phyloP scores from a whole-genome alignment of 2,329 filamentous ascomycete species.

The Cercospora zeae-maydis region DNA sequence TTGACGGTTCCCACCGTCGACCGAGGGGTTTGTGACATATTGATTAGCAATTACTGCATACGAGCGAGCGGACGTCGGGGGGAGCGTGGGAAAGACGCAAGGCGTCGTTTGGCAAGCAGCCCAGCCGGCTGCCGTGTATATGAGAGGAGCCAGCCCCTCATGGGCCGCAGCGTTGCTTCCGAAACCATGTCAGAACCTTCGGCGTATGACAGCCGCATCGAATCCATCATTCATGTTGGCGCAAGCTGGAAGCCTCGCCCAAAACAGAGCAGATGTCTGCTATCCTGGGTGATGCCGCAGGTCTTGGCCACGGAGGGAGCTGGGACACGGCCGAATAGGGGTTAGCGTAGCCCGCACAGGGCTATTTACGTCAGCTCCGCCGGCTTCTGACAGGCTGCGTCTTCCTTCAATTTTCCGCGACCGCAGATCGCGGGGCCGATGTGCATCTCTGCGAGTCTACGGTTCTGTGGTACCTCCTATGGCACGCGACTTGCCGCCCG shows the following conservation, averaged over 20 bases:
- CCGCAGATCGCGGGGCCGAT: slow-evolving; percentile 11
- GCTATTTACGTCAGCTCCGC: slow-evolving; percentile 7
- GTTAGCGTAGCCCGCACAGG: slow-evolving; percentile 6
- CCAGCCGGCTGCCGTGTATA: slow-evolving; percentile 22
- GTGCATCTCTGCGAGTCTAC: too few species aligned
- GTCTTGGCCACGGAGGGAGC: neutral
- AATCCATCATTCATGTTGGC: slow-evolving; percentile 11
- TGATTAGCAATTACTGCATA: slow-evolving; percentile 12
- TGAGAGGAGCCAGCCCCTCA: slow-evolving; percentile 12
- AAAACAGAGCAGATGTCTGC: slow-evolving; percentile 3
- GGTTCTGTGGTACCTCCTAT: too few species aligned
- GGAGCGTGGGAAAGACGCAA: slow-evolving; percentile 14
- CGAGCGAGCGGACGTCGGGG: neutral
- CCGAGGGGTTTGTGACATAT: slow-evolving; percentile 32
- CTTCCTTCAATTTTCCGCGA: slow-evolving; percentile 9
- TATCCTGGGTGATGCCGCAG: slow-evolving; percentile 6
- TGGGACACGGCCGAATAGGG: neutral
- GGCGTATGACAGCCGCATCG: slow-evolving; percentile 16
- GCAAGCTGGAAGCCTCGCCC: slow-evolving; percentile 3
- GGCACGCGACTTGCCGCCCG: too few species aligned
- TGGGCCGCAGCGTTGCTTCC: slow-evolving; percentile 12
- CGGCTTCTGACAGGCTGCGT: slow-evolving; percentile 9
- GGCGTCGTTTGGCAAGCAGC: slow-evolving; percentile 9
- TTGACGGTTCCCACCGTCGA: slow-evolving; percentile 34
- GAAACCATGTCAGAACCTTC: slow-evolving; percentile 12